These are phyloP conservation scores for Rhizopus sp. DNA, from an alignment of 371 early-diverging fungal species.

Conservation along the genomic window DNA sequence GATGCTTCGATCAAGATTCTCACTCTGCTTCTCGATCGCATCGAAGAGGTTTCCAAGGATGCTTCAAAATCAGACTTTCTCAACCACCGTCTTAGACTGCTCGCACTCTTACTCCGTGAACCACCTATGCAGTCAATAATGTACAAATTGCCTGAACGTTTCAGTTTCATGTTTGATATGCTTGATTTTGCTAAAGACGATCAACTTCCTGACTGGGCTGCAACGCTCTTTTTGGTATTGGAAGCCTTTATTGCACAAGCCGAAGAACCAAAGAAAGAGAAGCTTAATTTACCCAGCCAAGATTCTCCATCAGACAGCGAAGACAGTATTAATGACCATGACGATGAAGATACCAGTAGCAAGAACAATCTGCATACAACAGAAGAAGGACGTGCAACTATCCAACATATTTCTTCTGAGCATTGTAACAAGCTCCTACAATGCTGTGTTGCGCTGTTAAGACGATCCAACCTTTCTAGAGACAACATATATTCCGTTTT, in stretches of 20 bases:
- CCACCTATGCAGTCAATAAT: constrained; percentile 51
- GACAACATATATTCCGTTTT: constrained; percentile 69
- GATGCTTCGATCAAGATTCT: constrained; percentile 33
- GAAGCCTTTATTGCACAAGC: constrained; percentile 66
- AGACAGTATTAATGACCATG: constrained; percentile 8
- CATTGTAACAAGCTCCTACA: constrained; percentile 44
- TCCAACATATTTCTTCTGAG: constrained; percentile 17
- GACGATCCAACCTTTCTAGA: constrained; percentile 47
- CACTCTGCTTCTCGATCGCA: constrained; percentile 25
- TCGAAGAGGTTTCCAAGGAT: constrained; percentile 36
- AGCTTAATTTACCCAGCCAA: constrained; percentile 12
- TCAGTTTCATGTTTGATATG: constrained; percentile 51
- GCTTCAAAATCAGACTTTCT: constrained; percentile 26
- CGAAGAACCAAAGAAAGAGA: constrained; percentile 61
- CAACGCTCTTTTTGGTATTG: constrained; percentile 68
- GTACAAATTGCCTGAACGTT: constrained; percentile 38
- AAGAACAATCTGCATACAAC: neutral
- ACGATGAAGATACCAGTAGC: constrained; percentile 14
- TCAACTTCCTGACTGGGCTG: constrained; percentile 58
- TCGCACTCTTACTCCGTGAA: constrained; percentile 70
- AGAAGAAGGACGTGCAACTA: neutral
- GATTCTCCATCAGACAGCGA: constrained; percentile 23
- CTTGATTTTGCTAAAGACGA: constrained; percentile 28
- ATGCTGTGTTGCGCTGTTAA: constrained; percentile 49
- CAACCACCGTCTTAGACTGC: constrained; percentile 57